Base-by-base conservation (phyloP, 345 rosid genomes). In the Pugionium cornutum region DNA sequence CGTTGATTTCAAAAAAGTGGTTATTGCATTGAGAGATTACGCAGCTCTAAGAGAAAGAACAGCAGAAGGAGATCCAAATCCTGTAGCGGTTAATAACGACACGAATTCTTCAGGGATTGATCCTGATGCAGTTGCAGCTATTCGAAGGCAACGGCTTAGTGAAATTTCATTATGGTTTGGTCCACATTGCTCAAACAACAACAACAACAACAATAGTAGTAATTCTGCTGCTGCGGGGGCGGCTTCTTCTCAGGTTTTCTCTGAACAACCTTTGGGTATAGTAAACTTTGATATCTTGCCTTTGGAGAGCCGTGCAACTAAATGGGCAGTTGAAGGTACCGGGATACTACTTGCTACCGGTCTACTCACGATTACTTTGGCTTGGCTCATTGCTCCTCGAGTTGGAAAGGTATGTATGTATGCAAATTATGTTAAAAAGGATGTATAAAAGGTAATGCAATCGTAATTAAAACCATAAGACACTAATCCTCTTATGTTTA, bases 361-460 rank as follows among this genome's bases (percentile, higher is more conserved):
- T 55, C 64, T 92, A 51, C 91, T 89, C 51, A 89, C 97, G 9
- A 91, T 87, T 32, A 87, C 97, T 40, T 83, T 92, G 63, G 91
- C 97, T 37, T 92, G 96, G 91, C 89, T 92, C 46, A 86, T 92
- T 75, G 98, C 98, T 66, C 98, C 97, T 43, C 97, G 81, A 53
- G 97, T 92, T 49, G 97, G 98, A 49, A 89, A 92, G 90, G 98
- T 92, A 74, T 28, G 91, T 80, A 68, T 64, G 28, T 18, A 18
- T 18, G 18, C 18, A 18, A 18, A 18, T 18, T 18, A 18, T 18
- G 18, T 18, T 18, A 18, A 18, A 18, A 18, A 18, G 18, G 18
- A 18, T 18, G 0, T 18, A 0, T 18, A 18, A 18, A 18, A 18
- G 18, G 18, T 18, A 18, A 18, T 18, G 18, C 18, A 18, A 18